phyloP scores from a whole-genome alignment of 768 basidiomycete genomes.

The Suillus decipiens region DNA sequence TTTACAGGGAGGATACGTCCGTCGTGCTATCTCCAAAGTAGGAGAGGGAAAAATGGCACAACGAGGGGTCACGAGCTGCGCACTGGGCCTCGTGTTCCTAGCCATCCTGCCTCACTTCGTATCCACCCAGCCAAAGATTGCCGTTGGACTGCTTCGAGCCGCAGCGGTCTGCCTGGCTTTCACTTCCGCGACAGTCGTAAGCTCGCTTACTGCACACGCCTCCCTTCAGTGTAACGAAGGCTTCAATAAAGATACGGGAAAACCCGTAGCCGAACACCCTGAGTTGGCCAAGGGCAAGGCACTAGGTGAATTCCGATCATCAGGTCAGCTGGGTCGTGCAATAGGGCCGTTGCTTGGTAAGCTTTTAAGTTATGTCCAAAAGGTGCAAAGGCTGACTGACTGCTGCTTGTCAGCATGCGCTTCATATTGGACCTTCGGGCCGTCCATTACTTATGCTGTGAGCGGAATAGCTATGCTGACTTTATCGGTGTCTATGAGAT shows the following conservation, averaged over 20 bases:
- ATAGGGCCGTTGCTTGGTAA: conserved; percentile 88
- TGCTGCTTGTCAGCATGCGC: conserved; percentile 63
- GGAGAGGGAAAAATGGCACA: conserved; percentile 86
- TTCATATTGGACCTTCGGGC: conserved; percentile 88
- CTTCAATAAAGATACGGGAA: conserved; percentile 56
- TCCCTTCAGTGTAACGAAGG: conserved; percentile 88
- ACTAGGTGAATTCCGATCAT: conserved; percentile 82
- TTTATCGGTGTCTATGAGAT: conserved; percentile 59
- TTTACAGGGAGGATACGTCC: conserved; percentile 93
- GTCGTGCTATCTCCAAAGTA: conserved; percentile 70
- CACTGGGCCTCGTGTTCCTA: conserved; percentile 68
- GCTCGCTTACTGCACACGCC: conserved; percentile 86
- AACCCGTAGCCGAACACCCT: conserved; percentile 56
- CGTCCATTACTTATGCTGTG: conserved; percentile 69
- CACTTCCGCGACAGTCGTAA: conserved; percentile 95
- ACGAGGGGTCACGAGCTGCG: conserved; percentile 75
- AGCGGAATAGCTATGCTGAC: conserved; percentile 66
- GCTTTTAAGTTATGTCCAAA: conserved; percentile 23
- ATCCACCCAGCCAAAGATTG: conserved; percentile 40
- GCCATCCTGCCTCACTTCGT: conserved; percentile 66
- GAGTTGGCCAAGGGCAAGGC: conserved; percentile 82
- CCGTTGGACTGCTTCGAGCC: conserved; percentile 57
- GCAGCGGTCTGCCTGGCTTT: conserved; percentile 88
- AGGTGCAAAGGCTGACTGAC: conserved; percentile 16
- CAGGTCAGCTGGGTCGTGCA: conserved; percentile 94